Evolutionary conservation across 176 grass and related monocot species (phyloP).

Genomic region (Zizania latifolia): DNA sequence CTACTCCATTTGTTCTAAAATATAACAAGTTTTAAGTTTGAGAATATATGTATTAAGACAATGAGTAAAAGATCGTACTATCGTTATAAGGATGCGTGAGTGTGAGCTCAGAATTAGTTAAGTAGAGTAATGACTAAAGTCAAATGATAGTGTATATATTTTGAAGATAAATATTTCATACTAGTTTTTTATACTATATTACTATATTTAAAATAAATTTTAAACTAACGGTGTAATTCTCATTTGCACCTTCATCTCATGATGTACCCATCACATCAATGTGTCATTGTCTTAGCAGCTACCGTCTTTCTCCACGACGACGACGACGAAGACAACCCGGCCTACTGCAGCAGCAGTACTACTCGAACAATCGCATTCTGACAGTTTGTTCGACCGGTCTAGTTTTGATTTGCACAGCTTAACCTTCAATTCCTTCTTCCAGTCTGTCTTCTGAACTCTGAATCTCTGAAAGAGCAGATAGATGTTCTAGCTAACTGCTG

Average conservation of each 20-base stretch:
- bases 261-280: neutral
- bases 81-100: too few relatives aligned
- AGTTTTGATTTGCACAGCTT: conserved; percentile 15
- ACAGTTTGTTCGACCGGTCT: neutral
- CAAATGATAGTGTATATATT: too few relatives aligned
- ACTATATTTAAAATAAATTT: too few relatives aligned
- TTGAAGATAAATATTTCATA: too few relatives aligned
- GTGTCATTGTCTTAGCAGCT: conserved; percentile 10
- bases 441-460: neutral
- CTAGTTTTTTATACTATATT: too few relatives aligned
- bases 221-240: too few relatives aligned
- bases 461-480: neutral
- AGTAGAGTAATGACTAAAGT: too few relatives aligned
- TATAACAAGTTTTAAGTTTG: too few relatives aligned
- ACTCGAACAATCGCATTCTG: neutral
- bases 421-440: conserved; percentile 9
- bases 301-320: conserved; percentile 10
- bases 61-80: too few relatives aligned
- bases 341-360: conserved; percentile 2
- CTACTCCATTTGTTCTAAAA: too few relatives aligned
- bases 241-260: neutral
- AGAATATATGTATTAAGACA: too few relatives aligned
- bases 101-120: too few relatives aligned
- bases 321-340: conserved; percentile 1
- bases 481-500: neutral